phyloP scores from a whole-genome alignment of 108 stramenopile species.

The Cyclostephanos invisitatus region DNA sequence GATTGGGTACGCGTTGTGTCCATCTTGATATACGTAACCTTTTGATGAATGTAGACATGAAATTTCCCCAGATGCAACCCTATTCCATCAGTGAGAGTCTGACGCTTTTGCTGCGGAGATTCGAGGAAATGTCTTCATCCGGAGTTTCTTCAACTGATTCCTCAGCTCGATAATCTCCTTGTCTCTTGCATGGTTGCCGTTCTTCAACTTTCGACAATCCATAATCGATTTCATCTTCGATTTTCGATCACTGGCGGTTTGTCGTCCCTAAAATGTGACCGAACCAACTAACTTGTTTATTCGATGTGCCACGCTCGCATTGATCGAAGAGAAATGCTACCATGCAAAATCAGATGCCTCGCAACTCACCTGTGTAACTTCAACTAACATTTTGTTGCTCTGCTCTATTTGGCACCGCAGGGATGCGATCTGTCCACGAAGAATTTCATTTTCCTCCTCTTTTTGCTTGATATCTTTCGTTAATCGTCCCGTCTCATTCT shows the following conservation, averaged over 20 bases:
- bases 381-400: background rate
- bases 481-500: slow-evolving; percentile 9
- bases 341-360: background rate
- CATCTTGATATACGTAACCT: too few relatives aligned
- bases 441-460: background rate
- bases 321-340: background rate
- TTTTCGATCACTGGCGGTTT: slow-evolving; percentile 6
- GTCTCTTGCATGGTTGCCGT: slow-evolving; percentile 5
- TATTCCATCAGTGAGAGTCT: background rate
- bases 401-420: background rate
- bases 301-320: background rate
- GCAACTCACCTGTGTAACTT: background rate
- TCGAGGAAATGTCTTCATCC: slow-evolving; percentile 9
- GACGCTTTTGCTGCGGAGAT: background rate
- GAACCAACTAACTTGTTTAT: background rate
- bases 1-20: too few relatives aligned
- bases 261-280: slow-evolving; percentile 2
- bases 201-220: slow-evolving; percentile 3
- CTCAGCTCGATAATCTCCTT: slow-evolving; percentile 3
- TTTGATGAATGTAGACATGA: too few relatives aligned
- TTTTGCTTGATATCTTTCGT: slow-evolving; percentile 4
- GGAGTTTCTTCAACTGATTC: background rate
- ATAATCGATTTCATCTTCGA: slow-evolving; percentile 5
- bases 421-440: background rate
- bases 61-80: too few relatives aligned